Base-by-base conservation (phyloP, 2,329 filamentous ascomycete genomes). In the Fusarium equiseti region DNA sequence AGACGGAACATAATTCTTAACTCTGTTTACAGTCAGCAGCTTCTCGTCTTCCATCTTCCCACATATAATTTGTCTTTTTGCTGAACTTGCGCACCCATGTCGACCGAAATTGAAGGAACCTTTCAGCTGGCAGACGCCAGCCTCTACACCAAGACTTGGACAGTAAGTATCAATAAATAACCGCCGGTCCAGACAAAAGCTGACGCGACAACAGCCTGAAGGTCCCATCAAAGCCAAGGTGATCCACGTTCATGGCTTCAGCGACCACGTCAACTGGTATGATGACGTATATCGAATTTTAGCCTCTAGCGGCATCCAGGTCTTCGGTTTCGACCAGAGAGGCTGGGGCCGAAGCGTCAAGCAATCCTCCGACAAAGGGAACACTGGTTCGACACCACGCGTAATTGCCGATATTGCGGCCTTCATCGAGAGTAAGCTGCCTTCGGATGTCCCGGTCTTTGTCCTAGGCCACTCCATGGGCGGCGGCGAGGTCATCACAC, bases 381-480 rank as follows among this genome's bases (percentile, higher is more conserved):
- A 89, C 58, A 93, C 92, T 3, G 95, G 95, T 9, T 86, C 91
- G 9, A 97, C 94, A 3, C 70, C 85, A 3, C 87, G 85, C 59
- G 93, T 97, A 60, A 83, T 97, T 46, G 85, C 87, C 62, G 95
- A 98, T 79, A 90, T 97, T 58, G 92, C 90, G 13, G 90, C 90
- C 45, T 93, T 98, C 78, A 84, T 96, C 71, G 84, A 84, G 63
- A 82, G 83, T 32, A 87, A 91, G 68, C 82, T 90, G 8, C 85
- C 85, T 12, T 79, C 79, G 26, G 75, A 80, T 6, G 81, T 84
- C 38, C 93, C 94, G 0, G 77, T 97, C 18, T 98, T 97, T 81
- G 86, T 98, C 22, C 89, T 96, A 84, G 95, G 95, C 56, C 94
- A 97, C 81, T 94, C 91, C 24, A 97, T 97, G 93, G 95, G 95